Conservation (phyloP, 345 rosid species). For the Syzygium jambos region DNA sequence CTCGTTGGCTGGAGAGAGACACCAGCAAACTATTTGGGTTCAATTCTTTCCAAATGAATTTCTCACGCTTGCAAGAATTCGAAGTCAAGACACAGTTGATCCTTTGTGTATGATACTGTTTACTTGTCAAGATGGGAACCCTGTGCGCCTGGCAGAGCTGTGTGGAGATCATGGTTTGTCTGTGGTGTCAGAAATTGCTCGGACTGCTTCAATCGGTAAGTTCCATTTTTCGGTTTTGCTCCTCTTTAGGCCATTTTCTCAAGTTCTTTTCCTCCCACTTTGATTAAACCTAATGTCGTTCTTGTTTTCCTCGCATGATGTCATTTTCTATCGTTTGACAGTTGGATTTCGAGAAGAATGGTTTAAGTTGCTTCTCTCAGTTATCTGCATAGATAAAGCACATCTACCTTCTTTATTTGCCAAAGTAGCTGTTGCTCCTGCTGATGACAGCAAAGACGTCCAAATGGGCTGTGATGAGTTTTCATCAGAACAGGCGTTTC, state of each 20-base stretch:
- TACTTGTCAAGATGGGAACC: conserved; percentile 48
- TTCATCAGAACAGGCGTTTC: conserved; percentile 53
- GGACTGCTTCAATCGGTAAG: conserved; percentile 47
- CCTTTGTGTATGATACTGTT: conserved; percentile 69
- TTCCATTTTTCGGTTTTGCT: neutral
- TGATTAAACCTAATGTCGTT: neutral
- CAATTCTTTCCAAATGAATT: conserved; percentile 44
- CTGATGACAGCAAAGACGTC: conserved; percentile 7
- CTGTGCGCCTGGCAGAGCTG: conserved; percentile 26
- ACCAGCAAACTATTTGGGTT: conserved; percentile 50
- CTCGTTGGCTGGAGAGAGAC: conserved; percentile 47
- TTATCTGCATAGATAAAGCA: conserved; percentile 47
- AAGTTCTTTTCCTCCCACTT: neutral
- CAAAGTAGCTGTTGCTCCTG: conserved; percentile 4
- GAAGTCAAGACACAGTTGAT: conserved; percentile 47
- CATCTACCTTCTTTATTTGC: conserved; percentile 43
- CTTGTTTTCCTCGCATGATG: neutral
- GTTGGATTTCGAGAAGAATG: conserved; percentile 75
- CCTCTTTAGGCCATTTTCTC: neutral
- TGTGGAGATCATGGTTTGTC: conserved; percentile 36
- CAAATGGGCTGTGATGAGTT: conserved; percentile 10
- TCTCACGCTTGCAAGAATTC: conserved; percentile 27
- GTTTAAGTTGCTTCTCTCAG: conserved; percentile 65
- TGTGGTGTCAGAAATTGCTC: conserved; percentile 32
- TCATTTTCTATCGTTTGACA: conserved; percentile 10